Evolutionary conservation across 2,329 filamentous ascomycete genomes (phyloP).

Genomic region (Nothopassalora personata): DNA sequence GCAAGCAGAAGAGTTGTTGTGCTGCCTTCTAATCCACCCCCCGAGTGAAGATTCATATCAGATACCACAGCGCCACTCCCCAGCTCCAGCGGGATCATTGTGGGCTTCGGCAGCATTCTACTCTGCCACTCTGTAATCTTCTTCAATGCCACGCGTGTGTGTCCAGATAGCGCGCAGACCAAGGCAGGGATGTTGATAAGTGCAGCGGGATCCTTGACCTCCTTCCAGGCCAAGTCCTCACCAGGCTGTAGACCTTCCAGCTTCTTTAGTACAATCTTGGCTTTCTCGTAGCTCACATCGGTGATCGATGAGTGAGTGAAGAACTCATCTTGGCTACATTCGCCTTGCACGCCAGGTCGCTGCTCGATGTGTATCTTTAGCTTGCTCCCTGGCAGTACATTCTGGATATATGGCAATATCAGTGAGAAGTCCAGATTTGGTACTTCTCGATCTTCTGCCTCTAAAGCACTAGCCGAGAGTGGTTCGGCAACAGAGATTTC

Average conservation of each 20-base stretch:
- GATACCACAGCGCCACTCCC: background rate
- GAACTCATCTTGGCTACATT: constrained; percentile 17
- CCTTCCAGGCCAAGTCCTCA: constrained; percentile 13
- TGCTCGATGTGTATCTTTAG: constrained; percentile 23
- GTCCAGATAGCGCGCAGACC: constrained; percentile 20
- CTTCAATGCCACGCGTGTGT: constrained; percentile 25
- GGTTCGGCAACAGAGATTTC: constrained; percentile 66
- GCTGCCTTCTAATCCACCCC: background rate
- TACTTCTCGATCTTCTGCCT: constrained; percentile 71
- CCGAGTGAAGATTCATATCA: constrained; percentile 10
- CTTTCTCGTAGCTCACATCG: constrained; percentile 19
- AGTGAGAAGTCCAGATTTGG: constrained; percentile 64
- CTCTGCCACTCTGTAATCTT: constrained; percentile 43
- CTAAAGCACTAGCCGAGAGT: constrained; percentile 55
- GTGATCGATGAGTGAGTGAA: constrained; percentile 15
- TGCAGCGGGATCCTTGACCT: constrained; percentile 13
- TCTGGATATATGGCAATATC: constrained; percentile 72
- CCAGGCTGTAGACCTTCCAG: constrained; percentile 6
- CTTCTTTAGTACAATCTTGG: constrained; percentile 15
- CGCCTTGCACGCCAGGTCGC: constrained; percentile 40
- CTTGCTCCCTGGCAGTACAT: constrained; percentile 42
- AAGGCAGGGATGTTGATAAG: constrained; percentile 28
- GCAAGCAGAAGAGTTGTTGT: background rate
- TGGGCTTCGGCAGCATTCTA: constrained; percentile 24
- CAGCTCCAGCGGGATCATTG: background rate